Evolutionary conservation across 1,284 basidiomycete species (phyloP), one percentile per base, ranked within the genome.

Genomic region (Apiotrichum siamense): DNA sequence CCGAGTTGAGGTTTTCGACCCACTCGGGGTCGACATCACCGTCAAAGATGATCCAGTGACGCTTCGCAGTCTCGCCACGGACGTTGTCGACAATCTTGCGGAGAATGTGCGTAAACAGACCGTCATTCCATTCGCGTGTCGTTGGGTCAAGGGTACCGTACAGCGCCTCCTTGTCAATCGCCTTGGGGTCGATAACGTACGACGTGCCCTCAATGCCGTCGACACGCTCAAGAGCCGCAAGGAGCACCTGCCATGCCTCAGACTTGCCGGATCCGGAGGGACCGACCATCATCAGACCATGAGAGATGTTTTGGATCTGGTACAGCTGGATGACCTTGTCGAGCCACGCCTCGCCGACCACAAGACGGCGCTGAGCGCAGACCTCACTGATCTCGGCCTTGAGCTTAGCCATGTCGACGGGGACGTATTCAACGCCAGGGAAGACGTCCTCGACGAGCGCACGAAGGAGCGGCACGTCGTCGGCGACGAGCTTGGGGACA

Each of bases 21-120:
- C 96, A 98, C 75, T 99, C 96, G 0, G 96, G 96, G 78, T 99
- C 97, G 45, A 99, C 94, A 69, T 99, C 96, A 53, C 96, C 96
- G 67, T 99, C 96, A 61, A 98, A 98, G 57, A 99, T 88, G 65
- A 99, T 98, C 96, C 96, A 99, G 70, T 99, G 96, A 21, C 94
- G 80, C 77, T 97, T 97, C 26, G 83, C 80, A 70, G 91, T 96
- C 75, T 97, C 97, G 26, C 96, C 96, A 67, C 96, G 88, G 31
- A 97, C 92, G 66, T 98, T 93, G 68, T 99, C 96, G 50, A 97
- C 88, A 58, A 98, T 98, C 75, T 96, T 97, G 44, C 97, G 85
- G 52, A 99, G 78, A 40, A 97, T 88, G 69, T 97, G 91, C 0
- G 97, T 99, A 77, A 99, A 99, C 2, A 99, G 79, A 58, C 97